phyloP scores from a whole-genome alignment of 495 filamentous ascomycete species.

The Annulohypoxylon nitens region DNA sequence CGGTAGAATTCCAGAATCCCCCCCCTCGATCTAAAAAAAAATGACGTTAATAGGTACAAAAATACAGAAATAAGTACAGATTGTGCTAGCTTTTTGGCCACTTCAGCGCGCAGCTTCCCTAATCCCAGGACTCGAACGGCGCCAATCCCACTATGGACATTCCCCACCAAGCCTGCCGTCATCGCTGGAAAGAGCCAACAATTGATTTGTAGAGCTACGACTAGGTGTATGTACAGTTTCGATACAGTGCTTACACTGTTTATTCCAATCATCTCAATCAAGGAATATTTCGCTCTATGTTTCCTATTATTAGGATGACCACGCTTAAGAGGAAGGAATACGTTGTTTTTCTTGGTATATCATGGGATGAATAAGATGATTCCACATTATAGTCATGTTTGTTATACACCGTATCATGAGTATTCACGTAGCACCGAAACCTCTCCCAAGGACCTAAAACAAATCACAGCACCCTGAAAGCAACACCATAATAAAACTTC shows the following conservation, averaged over 20 bases:
- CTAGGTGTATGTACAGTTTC: background rate
- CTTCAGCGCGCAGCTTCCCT: conserved; percentile 30
- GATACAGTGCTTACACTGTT: background rate
- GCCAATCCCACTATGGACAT: conserved; percentile 28
- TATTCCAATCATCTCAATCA: background rate
- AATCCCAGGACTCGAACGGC: conserved; percentile 14
- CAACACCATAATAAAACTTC: background rate
- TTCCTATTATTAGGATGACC: background rate
- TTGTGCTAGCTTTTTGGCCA: conserved; percentile 11
- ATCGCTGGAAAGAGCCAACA: background rate
- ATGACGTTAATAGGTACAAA: conserved; percentile 40
- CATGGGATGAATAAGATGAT: background rate
- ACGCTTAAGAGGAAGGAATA: background rate
- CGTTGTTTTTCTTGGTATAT: background rate
- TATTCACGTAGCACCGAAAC: background rate
- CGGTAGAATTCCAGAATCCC: background rate
- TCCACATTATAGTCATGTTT: background rate
- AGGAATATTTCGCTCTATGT: background rate
- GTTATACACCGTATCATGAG: background rate
- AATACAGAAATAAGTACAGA: conserved; percentile 12
- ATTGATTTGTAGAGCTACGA: background rate
- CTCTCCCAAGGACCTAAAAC: background rate
- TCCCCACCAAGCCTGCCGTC: conserved; percentile 32
- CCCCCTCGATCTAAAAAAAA: conserved; percentile 38
- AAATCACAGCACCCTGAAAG: conserved; percentile 3